Percentiles rank a stretch among this genome's conserved stretches.
These are phyloP conservation scores for Abrus precatorius DNA, from an alignment of 306 rosid species.

Conservation along the genomic window DNA sequence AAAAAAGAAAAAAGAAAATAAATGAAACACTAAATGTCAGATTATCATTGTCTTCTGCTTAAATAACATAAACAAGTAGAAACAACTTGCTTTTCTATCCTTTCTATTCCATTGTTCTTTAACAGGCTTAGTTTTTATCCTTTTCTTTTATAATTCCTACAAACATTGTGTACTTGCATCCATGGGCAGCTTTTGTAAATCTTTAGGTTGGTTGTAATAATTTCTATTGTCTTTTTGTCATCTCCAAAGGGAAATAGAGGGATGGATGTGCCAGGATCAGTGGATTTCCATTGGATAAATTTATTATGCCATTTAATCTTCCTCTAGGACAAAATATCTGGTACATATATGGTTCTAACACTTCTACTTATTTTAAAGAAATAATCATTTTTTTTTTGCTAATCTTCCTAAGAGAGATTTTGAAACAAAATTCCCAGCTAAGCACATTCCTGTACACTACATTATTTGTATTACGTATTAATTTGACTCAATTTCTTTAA, in stretches of 20 bases:
- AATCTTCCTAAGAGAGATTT: not conserved
- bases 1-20: not conserved
- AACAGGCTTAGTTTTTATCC: not conserved
- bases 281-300: constrained; percentile 10
- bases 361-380: not conserved
- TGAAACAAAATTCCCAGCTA: not conserved
- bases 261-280: constrained; percentile 16
- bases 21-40: not conserved
- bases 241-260: not conserved
- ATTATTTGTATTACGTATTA: not conserved
- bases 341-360: not conserved
- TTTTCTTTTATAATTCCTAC: not conserved
- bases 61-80: not conserved
- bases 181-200: not conserved
- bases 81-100: constrained; percentile 16
- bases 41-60: not conserved
- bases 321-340: not conserved
- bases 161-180: not conserved
- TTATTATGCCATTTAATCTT: constrained; percentile 9
- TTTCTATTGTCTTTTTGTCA: not conserved
- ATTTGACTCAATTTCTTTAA: constrained; percentile 23
- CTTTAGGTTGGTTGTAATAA: constrained; percentile 1
- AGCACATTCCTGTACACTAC: not conserved
- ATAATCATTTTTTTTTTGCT: not conserved
- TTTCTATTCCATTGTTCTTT: not conserved